These are phyloP conservation scores for Endocarpon pusillum DNA, from an alignment of 495 filamentous ascomycete species.

Conservation along the genomic window DNA sequence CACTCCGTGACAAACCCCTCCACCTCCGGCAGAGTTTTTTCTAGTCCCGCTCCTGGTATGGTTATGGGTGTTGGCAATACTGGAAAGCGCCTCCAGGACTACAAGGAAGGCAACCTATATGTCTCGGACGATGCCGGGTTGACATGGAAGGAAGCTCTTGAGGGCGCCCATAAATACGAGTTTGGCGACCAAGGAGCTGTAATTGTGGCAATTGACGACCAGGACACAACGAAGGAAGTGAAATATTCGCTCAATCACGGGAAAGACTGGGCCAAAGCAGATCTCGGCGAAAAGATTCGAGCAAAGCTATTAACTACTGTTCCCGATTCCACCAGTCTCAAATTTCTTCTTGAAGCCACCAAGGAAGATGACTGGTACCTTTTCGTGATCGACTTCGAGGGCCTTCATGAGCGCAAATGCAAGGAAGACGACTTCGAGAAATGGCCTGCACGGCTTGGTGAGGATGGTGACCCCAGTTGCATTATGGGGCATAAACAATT, in stretches of 20 bases:
- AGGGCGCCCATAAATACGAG: constrained; percentile 85
- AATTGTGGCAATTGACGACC: constrained; percentile 62
- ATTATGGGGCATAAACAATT: constrained; percentile 89
- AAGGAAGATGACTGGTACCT: constrained; percentile 32
- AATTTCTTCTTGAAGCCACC: constrained; percentile 57
- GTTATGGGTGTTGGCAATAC: constrained; percentile 88
- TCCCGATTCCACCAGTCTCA: constrained; percentile 75
- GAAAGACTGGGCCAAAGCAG: constrained; percentile 50
- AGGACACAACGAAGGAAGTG: constrained; percentile 41
- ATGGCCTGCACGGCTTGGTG: constrained; percentile 70
- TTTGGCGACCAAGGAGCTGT: constrained; percentile 86
- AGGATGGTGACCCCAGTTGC: constrained; percentile 65
- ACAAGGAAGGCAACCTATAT: constrained; percentile 56
- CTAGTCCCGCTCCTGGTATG: constrained; percentile 79
- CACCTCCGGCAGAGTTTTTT: constrained; percentile 76
- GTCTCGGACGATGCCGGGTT: constrained; percentile 82
- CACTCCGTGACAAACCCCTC: constrained; percentile 73
- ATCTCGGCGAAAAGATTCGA: constrained; percentile 41
- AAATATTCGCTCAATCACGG: constrained; percentile 80
- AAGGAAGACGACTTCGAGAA: constrained; percentile 64
- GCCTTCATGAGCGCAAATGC: constrained; percentile 66
- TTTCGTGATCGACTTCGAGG: constrained; percentile 66
- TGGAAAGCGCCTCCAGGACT: constrained; percentile 48
- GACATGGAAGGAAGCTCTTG: constrained; percentile 56
- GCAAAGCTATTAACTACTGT: constrained; percentile 65